Evolutionary conservation across 768 basidiomycete species (phyloP).

Genomic region (Tephrocybe sp.): DNA sequence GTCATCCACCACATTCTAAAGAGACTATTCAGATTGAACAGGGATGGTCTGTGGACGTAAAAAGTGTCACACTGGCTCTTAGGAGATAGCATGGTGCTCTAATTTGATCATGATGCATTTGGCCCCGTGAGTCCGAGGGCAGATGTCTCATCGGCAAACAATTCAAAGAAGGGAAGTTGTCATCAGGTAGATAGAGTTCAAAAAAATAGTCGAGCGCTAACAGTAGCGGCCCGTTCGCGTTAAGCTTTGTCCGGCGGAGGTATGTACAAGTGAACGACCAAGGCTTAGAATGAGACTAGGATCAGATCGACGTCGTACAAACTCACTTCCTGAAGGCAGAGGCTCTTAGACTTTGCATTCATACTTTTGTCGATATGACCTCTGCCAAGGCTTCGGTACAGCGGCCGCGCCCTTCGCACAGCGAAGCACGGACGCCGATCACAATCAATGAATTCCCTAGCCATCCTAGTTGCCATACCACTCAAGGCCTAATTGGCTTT

Average conservation of each 20-base stretch:
- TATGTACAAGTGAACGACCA: background rate
- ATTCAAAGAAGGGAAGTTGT: no score
- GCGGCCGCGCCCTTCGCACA: slow-evolving; percentile 2
- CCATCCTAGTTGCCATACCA: background rate
- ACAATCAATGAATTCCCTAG: background rate
- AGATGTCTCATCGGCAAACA: background rate
- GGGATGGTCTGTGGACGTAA: background rate
- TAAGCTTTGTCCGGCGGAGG: background rate
- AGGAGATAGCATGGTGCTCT: background rate
- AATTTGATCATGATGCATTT: no score
- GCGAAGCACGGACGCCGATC: slow-evolving; percentile 1
- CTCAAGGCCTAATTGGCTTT: background rate
- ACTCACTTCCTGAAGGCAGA: background rate
- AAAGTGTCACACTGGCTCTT: background rate
- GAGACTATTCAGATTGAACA: background rate
- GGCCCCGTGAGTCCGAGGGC: background rate
- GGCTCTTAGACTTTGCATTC: background rate
- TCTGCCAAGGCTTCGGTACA: background rate
- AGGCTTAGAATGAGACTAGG: background rate
- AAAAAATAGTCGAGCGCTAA: background rate
- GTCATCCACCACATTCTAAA: background rate
- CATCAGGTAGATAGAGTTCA: no score
- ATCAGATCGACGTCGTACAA: slow-evolving; percentile 1
- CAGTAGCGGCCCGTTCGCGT: background rate
- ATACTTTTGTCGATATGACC: background rate